Evolutionary conservation across 108 stramenopile genomes (phyloP), one percentile per base, ranked within the genome.

Genomic region (Cyclotella kingstonii): DNA sequence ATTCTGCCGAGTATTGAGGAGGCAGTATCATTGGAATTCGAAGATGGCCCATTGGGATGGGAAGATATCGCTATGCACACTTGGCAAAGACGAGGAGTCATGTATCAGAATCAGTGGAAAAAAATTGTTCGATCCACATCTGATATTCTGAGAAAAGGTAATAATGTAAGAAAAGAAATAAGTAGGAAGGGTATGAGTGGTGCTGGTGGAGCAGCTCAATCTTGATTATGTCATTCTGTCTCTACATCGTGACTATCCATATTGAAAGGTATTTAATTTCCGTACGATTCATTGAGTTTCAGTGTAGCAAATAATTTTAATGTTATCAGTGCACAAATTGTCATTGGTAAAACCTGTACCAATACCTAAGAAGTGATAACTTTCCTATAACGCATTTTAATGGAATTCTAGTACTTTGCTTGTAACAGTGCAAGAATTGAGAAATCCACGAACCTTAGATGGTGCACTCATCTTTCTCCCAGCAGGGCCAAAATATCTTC

Each of bases 401-500:
- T n/a, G n/a, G n/a, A n/a, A n/a, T n/a, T n/a, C n/a, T n/a, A n/a
- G n/a, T n/a, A n/a, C n/a, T n/a, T n/a, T n/a, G n/a, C 2, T 50
- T 50, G 49, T 31, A 50, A 14, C 3, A 28, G 22, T 27, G 14
- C 11, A 50, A 30, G 4, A 27, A 3, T 1, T 4, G 7, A 9
- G 36, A 36, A 11, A 9, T 36, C 9, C 36, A 36, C 36, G 11
- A 36, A 36, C 44, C 17, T n/a, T 12, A 15, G 28, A 10, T 25
- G 25, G 14, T 14, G 22, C 26, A 9, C 7, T 30, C 1, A 27
- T 38, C 40, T 5, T 27, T 57, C 6, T 41, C 12, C 52, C 36
- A 9, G 44, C 43, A 60, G 26, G 5, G 60, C 47, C 47, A 73
- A 73, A 14, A 73, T 71, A 18, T 63, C 51, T 23, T 48, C 57